Evolutionary conservation across 202 grass and related monocot species (phyloP), one percentile per base, ranked within the genome.

Genomic region (Setaria viridis): DNA sequence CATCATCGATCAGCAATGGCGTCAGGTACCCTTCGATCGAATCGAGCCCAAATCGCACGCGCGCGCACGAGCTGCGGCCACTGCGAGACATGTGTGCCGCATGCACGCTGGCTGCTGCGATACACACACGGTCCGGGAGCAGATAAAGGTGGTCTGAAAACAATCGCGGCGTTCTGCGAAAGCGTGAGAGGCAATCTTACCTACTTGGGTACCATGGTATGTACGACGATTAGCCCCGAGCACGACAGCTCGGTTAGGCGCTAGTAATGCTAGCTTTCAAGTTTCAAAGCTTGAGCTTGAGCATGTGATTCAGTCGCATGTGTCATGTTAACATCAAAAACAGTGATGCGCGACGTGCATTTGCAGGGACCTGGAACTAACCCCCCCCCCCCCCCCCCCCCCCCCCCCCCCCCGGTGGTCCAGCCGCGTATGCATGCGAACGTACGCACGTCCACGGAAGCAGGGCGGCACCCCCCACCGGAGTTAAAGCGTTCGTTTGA

Each of bases 151-250:
- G 10, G 3, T 53, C 32, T 13, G 57, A 74, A 74, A 51, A 62
- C 43, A 62, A 75, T 84, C 43, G 32, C 30, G 33, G 63, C 43
- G 14, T 20, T 11, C 43, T 10, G 43, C 43, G 43, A 35, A 66
- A 50, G 77, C 17, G 47, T 29, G 16, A 80, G 46, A 41, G 63
- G 42, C 33, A 29, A 81, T 81, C 79, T 42, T 57, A 45, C 65
- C 64, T 67, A 2, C 6, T 9, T n/a, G 45, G 25, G 19, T 33
- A 33, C 68, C n/a, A 45, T 30, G n/a, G 68, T 71, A 17, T 6
- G 11, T 25, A 11, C 17, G 39, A 46, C 19, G 41, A 47, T 42
- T 12, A 32, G 11, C 25, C 25, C 68, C 42, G 42, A 71, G 7
- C 3, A 71, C 68, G 70, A 50, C 25, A 8, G 43, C n/a, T 9